phyloP scores from a whole-genome alignment of 2,329 filamentous ascomycete genomes.

The Grosmannia penicillata region DNA sequence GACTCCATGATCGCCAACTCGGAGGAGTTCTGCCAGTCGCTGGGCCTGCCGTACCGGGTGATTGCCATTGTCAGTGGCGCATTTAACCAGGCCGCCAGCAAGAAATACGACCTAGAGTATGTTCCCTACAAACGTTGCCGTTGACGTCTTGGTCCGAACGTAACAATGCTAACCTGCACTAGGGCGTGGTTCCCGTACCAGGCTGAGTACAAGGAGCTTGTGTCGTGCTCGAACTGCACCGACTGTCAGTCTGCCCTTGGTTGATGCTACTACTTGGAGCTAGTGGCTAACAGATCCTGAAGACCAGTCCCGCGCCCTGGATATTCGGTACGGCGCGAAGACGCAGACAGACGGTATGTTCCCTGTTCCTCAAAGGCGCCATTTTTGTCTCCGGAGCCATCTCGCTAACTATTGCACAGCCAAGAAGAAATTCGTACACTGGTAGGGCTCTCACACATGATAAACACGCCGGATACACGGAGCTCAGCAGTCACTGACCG shows the following conservation, averaged over 20 bases:
- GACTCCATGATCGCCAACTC: constrained; percentile 84
- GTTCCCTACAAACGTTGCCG: not conserved
- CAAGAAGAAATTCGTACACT: constrained; percentile 90
- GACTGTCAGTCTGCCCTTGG: constrained; percentile 36
- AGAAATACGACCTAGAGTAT: constrained; percentile 82
- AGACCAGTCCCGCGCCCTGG: constrained; percentile 79
- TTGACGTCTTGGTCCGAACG: constrained; percentile 39
- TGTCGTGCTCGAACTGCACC: constrained; percentile 95
- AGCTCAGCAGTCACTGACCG: not conserved
- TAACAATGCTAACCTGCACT: not conserved
- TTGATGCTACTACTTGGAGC: not conserved
- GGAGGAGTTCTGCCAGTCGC: constrained; percentile 88
- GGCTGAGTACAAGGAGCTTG: constrained; percentile 95
- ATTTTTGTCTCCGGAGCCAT: not conserved
- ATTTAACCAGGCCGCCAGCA: constrained; percentile 69
- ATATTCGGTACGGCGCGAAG: constrained; percentile 85
- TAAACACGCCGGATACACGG: no score
- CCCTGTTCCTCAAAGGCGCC: constrained; percentile 12
- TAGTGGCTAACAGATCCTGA: not conserved
- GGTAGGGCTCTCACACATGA: constrained; percentile 22
- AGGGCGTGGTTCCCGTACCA: constrained; percentile 81
- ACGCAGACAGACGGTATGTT: constrained; percentile 51
- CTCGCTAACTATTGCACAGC: constrained; percentile 2
- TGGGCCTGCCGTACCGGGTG: constrained; percentile 80
- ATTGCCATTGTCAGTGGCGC: constrained; percentile 94